Evolutionary conservation across 768 basidiomycete species (phyloP), one percentile per base, ranked within the genome.

Genomic region (Amanita rubescens): DNA sequence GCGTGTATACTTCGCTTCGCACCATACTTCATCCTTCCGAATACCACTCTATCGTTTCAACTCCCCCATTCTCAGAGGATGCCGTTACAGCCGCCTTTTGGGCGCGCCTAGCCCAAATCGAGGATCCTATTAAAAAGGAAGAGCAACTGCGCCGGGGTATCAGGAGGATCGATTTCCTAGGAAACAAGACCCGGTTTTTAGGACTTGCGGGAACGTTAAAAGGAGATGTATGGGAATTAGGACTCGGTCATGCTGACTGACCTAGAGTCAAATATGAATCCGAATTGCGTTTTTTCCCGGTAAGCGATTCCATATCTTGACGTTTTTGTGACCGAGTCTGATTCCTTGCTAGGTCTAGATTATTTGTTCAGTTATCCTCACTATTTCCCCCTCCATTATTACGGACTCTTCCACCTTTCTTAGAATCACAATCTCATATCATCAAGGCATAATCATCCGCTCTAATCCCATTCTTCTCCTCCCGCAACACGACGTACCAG

Each of bases 91-190:
- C 54, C 1, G 79, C 80, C 2, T 84, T 78, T 63, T 75, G 69
- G 45, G 46, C 50, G 3, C 71, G 81, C 5, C 75, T 72, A 49
- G 58, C 58, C 6, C 66, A 68, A 8, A 65, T 75, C 20, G 47
- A 57, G 0, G 67, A 72, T 15, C 57, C 63, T 1, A 63, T 55
- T 1, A 64, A 68, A 19, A 65, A 60, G 17, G 60, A 67, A 27
- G 77, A 80, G 62, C 62, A 72, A 58, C 61, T 57, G 15, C 30
- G 32, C 32, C 77, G 77, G 63, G 80, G 78, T 0, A 68, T 83
- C 42, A 79, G 77, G 62, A 71, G 76, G 53, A 71, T 84, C 1
- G 82, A 84, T 65, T 75, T 81, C 54, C 66, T 84, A 50, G 66
- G 70, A 59, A 75, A 73, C 8, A 65, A 64, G 24, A 74, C 67